Conservation (phyloP, 2,329 filamentous ascomycete species). For the Coniochaeta sp. region DNA sequence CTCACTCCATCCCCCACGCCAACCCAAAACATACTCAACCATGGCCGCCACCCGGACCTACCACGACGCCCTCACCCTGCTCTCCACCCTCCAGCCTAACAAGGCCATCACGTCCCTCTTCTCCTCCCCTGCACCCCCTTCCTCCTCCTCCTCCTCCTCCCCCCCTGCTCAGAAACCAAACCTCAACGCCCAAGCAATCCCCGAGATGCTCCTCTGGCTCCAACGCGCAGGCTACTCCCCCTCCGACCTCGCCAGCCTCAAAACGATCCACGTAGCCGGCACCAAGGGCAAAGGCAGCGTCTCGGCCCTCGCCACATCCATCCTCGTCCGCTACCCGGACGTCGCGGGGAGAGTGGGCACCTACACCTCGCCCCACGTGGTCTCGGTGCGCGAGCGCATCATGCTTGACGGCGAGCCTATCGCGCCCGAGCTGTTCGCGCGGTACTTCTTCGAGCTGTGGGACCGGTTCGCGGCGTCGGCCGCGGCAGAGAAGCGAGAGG, state of each 20-base stretch:
- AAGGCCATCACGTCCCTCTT: constrained; percentile 65
- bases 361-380: constrained; percentile 58
- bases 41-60: not conserved
- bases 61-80: constrained; percentile 26
- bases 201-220: constrained; percentile 77
- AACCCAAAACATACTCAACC: not conserved
- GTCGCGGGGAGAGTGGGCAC: not conserved
- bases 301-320: constrained; percentile 73
- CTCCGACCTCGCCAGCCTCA: not conserved
- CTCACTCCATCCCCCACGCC: not conserved
- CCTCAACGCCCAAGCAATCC: constrained; percentile 66
- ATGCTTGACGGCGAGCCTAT: constrained; percentile 53
- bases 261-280: constrained; percentile 69
- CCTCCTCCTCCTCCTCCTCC: constrained; percentile 31
- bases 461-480: constrained; percentile 36
- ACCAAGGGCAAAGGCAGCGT: constrained; percentile 94
- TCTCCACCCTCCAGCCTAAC: constrained; percentile 80
- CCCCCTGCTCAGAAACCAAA: constrained; percentile 33
- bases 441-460: constrained; percentile 64
- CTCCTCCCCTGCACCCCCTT: not conserved
- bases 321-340: constrained; percentile 37
- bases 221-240: constrained; percentile 64
- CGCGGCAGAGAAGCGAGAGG: constrained; percentile 16
- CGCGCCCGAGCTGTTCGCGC: constrained; percentile 50
- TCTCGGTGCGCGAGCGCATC: constrained; percentile 61